Base-by-base conservation (phyloP, 768 basidiomycete genomes). In the Mycena latifolia region DNA sequence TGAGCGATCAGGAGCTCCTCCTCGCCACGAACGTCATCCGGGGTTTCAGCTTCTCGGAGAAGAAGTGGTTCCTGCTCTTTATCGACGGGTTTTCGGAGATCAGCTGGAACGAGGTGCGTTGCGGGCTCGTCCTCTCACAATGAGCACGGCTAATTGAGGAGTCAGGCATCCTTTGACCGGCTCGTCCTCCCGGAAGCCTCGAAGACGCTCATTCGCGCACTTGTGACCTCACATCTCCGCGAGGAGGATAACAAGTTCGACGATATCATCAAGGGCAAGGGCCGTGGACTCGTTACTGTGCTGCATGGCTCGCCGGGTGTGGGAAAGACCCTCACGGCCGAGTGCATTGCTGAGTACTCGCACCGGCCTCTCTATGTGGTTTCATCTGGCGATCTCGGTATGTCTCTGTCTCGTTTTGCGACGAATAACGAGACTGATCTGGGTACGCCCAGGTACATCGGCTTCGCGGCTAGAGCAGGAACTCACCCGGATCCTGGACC, bases 261-360 rank as follows among this genome's bases (percentile, higher is more conserved):
- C 43, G 69, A 69, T 28, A 61, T 69, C 46, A 63, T 69, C 46
- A 61, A 61, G 22, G 65, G 72, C 24, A 72, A 72, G 20, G 72
- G 72, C 8, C 45, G 59, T n/a, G 67, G 67, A 9, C 63, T 69
- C n/a, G 58, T 69, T 24, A 60, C 54, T 24, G 58, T 63, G 24
- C 58, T 69, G 27, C 58, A 65, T n/a, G 67, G 67, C 39, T 51
- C 65, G n/a, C 71, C 71, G 17, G 71, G 71, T 3, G 60, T 61
- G 24, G 71, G 71, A 1, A 72, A 72, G 58, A 70, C 69, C 10
- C 66, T 74, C 39, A 71, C 74, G 18, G 73, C 71, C 14, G 74
- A 75, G 55, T 67, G 71, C 47, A 64, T 71, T 25, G 65, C 69
- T 1, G 74, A 75, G 47, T 46, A 55, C 55, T 69, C 71, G 8